Evolutionary conservation across 2,329 filamentous ascomycete genomes (phyloP).

Genomic region (Cladosporium sp.): DNA sequence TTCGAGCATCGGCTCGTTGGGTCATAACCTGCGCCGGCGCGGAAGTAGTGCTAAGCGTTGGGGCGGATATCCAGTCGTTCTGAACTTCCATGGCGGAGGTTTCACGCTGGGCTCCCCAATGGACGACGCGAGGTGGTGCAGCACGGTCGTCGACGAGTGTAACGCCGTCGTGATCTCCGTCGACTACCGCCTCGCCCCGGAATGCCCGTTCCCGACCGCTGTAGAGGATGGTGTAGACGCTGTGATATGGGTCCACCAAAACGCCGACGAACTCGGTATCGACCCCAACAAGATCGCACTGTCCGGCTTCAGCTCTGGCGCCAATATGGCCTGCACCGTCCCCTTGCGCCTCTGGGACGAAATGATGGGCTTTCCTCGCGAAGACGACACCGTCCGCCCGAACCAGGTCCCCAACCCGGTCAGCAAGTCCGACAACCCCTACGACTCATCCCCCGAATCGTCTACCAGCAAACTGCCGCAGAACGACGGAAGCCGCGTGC

Average conservation of each 20-base stretch:
- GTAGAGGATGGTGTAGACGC: slow-evolving; percentile 60
- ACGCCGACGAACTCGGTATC: slow-evolving; percentile 51
- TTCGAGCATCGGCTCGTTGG: slow-evolving; percentile 20
- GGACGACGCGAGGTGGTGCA: slow-evolving; percentile 57
- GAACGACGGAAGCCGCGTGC: background rate
- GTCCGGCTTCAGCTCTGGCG: slow-evolving; percentile 58
- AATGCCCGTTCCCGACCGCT: slow-evolving; percentile 56
- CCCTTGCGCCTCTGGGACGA: slow-evolving; percentile 52
- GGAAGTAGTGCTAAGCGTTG: slow-evolving; percentile 33
- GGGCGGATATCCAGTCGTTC: slow-evolving; percentile 48
- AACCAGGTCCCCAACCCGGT: background rate
- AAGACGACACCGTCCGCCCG: slow-evolving; percentile 11
- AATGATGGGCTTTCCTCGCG: slow-evolving; percentile 27
- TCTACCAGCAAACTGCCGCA: slow-evolving; percentile 1
- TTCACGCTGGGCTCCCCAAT: slow-evolving; percentile 55
- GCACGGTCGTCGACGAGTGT: slow-evolving; percentile 49
- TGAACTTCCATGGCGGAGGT: slow-evolving; percentile 60
- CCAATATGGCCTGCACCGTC: slow-evolving; percentile 57
- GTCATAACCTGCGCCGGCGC: slow-evolving; percentile 18
- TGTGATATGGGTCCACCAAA: slow-evolving; percentile 50
- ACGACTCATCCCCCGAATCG: background rate
- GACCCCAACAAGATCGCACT: slow-evolving; percentile 53
- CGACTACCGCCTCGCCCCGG: slow-evolving; percentile 55
- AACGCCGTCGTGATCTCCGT: slow-evolving; percentile 56
- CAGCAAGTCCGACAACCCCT: background rate